phyloP scores from a whole-genome alignment of 192 early-diverging fungal genomes.

The Gamsiella multidivaricata region DNA sequence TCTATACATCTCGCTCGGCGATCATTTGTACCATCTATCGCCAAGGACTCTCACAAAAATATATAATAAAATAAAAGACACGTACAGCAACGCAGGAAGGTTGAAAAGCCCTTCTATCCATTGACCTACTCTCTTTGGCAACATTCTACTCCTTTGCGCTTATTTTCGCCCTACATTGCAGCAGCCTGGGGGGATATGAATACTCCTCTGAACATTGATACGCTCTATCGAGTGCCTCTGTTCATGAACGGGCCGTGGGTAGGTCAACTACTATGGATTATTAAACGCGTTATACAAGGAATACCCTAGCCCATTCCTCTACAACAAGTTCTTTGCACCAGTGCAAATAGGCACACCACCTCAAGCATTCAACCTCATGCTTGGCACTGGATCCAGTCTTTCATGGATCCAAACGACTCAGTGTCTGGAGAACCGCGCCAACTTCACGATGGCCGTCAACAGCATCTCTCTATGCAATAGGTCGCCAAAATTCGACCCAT shows the following conservation, averaged over 20 bases:
- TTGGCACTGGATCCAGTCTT: constrained; percentile 45
- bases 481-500: constrained; percentile 30
- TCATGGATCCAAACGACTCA: constrained; percentile 36
- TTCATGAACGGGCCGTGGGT: constrained; percentile 42
- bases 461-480: constrained; percentile 7
- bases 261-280: background rate
- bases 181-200: too few relatives aligned
- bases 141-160: too few relatives aligned
- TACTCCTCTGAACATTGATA: constrained; percentile 3
- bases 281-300: background rate
- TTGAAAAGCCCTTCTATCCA: too few relatives aligned
- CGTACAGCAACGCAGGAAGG: too few relatives aligned
- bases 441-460: too few relatives aligned
- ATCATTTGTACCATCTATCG: too few relatives aligned
- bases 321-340: constrained; percentile 27
- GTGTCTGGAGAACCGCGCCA: too few relatives aligned
- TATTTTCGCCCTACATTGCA: too few relatives aligned
- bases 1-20: too few relatives aligned
- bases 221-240: constrained; percentile 36
- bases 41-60: too few relatives aligned
- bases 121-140: too few relatives aligned
- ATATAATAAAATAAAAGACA: too few relatives aligned
- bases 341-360: constrained; percentile 36
- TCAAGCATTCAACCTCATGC: constrained; percentile 34
- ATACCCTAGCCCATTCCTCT: background rate